Base-by-base conservation (phyloP, 257 asterid genomes). In the Solanum acaule region DNA sequence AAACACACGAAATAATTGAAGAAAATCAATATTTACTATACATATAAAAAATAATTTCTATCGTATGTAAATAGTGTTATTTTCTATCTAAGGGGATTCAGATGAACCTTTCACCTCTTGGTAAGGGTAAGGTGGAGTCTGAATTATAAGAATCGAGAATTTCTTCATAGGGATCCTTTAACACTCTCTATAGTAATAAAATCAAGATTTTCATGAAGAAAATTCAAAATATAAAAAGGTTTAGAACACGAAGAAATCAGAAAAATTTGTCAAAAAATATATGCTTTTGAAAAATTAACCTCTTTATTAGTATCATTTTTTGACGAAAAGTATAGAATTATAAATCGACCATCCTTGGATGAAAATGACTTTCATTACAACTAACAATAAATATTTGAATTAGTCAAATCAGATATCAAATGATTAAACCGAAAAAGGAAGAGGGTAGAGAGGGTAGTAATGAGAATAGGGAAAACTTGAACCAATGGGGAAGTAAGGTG, bases 401-500 rank as follows among this genome's bases (percentile, higher is more conserved):
- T 42, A 15, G 1, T 40, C 1, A 0, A 16, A 8, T n/a, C 0
- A 15, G 1, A 25, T 78, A 25, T 4, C 23, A 2, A 0, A 78
- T 79, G 15, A 29, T 44, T 79, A 44, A 44, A 27, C 0, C 2
- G 4, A 10, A 42, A 42, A 40, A 40, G 6, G 6, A 25, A 4
- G 84, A 25, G 5, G 49, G 9, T 16, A 23, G 34, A n/a, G 18
- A 16, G 20, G 31, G 15, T 0, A 6, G 38, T 27, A 79, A 79
- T 44, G 16, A 46, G 8, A 65, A 67, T n/a, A 20, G 61, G 10
- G 79, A 85, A 85, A 71, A 63, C 61, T 85, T 85, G 79, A 85
- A 85, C 67, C 81, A 85, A 61, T 35, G 87, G 87, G 77, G 38
- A 85, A 38, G 87, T 85, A 68, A 85, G 87, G 81, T 85, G 65